Conservation (phyloP, 2,329 filamentous ascomycete genomes). For the Fusarium tuaranense region DNA sequence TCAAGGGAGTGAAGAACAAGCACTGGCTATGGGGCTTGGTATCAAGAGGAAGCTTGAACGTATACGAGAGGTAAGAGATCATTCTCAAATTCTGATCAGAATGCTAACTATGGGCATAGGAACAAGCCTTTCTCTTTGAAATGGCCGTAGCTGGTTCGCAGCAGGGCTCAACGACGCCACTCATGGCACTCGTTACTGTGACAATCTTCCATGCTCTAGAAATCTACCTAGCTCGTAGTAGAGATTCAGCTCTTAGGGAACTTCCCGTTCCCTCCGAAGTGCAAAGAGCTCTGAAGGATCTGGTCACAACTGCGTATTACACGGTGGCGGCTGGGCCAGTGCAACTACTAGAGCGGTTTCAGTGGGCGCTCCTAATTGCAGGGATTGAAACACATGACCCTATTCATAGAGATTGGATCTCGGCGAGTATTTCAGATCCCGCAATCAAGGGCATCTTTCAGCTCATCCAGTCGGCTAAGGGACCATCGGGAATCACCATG, state of each 20-base stretch:
- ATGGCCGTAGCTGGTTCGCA: not conserved
- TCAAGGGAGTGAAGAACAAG: conserved; percentile 3
- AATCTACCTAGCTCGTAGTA: conserved; percentile 13
- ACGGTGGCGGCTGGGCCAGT: conserved; percentile 15
- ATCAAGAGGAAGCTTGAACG: conserved; percentile 13
- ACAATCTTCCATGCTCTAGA: conserved; percentile 16
- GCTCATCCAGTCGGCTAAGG: conserved; percentile 15
- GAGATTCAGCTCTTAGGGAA: not conserved
- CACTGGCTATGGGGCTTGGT: not conserved
- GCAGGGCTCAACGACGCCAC: not conserved
- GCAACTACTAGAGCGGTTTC: conserved; percentile 22
- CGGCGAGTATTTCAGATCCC: conserved; percentile 34
- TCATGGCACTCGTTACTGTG: conserved; percentile 20
- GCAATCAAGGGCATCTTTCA: conserved; percentile 28
- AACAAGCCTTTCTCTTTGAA: conserved; percentile 7
- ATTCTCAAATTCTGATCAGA: rapidly evolving
- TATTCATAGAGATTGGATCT: conserved; percentile 33
- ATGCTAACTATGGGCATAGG: not conserved
- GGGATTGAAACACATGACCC: conserved; percentile 36
- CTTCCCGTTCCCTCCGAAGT: not conserved
- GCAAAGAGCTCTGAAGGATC: not conserved
- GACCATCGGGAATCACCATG: not conserved
- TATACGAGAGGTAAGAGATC: conserved; percentile 2
- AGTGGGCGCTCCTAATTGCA: conserved; percentile 30
- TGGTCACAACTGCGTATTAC: conserved; percentile 13